Evolutionary conservation across 1,284 basidiomycete genomes (phyloP).

Genomic region (Porodaedalea pini): DNA sequence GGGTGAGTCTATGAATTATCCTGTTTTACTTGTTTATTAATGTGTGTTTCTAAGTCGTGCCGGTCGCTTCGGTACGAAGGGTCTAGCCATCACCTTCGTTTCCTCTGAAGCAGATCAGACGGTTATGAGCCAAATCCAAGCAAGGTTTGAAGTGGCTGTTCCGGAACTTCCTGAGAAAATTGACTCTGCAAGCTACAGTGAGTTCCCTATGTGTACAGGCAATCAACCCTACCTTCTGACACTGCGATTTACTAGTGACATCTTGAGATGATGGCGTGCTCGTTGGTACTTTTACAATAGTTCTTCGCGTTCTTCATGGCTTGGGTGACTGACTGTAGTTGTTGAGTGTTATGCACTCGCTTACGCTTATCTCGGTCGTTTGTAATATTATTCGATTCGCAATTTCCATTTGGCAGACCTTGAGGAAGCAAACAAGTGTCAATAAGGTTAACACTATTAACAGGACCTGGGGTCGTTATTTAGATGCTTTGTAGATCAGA

Average conservation of each 20-base stretch:
- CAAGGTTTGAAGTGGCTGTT: constrained; percentile 90
- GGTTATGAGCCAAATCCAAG: constrained; percentile 90
- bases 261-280: constrained; percentile 30
- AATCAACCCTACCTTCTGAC: constrained; percentile 7
- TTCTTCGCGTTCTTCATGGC: neutral
- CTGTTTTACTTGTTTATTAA: neutral
- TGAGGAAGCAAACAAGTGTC: neutral
- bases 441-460: neutral
- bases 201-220: constrained; percentile 32
- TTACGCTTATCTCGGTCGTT: neutral
- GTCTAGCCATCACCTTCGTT: constrained; percentile 98
- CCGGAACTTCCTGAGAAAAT: constrained; percentile 91
- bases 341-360: neutral
- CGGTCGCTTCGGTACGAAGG: constrained; percentile 98
- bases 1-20: constrained; percentile 50
- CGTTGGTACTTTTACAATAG: constrained; percentile 10
- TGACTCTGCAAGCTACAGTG: constrained; percentile 85
- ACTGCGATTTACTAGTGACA: constrained; percentile 32
- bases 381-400: constrained; percentile 6
- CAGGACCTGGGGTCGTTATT: too few relatives aligned
- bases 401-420: neutral
- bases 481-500: too few relatives aligned
- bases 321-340: neutral
- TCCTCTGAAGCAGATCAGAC: constrained; percentile 89
- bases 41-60: constrained; percentile 63